A percentile compares a stretch with the other conserved stretches of the same genome.
phyloP scores from a whole-genome alignment of 306 rosid genomes.

The Adenanthera pavonina region DNA sequence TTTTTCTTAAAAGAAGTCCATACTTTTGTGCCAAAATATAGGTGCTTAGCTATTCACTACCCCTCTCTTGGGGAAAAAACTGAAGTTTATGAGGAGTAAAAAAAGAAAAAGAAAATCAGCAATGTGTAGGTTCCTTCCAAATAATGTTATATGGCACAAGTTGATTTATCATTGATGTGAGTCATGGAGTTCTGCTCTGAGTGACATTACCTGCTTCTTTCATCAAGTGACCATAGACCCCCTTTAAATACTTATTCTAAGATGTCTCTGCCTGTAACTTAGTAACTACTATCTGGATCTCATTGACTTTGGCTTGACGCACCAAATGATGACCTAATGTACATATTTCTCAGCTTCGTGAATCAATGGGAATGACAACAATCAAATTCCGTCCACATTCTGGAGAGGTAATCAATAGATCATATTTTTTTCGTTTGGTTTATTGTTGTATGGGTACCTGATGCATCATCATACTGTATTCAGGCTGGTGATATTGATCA shows the following conservation, averaged over 20 bases:
- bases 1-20: conserved; percentile 23
- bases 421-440: conserved; percentile 21
- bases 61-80: neutral
- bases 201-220: conserved; percentile 17
- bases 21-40: neutral
- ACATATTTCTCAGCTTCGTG: conserved; percentile 83
- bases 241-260: conserved; percentile 3
- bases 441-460: conserved; percentile 22
- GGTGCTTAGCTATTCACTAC: conserved; percentile 13
- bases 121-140: neutral
- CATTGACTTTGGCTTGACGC: conserved; percentile 15
- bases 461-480: conserved; percentile 41
- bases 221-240: neutral
- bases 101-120: conserved; percentile 1
- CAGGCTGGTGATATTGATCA: conserved; percentile 87
- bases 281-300: conserved; percentile 7
- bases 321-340: conserved; percentile 37
- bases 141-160: neutral
- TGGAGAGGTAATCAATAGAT: conserved; percentile 77
- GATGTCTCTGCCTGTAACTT: conserved; percentile 28
- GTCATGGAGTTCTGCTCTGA: conserved; percentile 6
- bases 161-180: conserved; percentile 18
- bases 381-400: conserved; percentile 98
- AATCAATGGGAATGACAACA: conserved; percentile 93
- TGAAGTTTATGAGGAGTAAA: neutral